A percentile compares a stretch with the other conserved stretches of the same genome.
Conservation (phyloP, 1,284 basidiomycete species). For the Apiotrichum siamense region DNA sequence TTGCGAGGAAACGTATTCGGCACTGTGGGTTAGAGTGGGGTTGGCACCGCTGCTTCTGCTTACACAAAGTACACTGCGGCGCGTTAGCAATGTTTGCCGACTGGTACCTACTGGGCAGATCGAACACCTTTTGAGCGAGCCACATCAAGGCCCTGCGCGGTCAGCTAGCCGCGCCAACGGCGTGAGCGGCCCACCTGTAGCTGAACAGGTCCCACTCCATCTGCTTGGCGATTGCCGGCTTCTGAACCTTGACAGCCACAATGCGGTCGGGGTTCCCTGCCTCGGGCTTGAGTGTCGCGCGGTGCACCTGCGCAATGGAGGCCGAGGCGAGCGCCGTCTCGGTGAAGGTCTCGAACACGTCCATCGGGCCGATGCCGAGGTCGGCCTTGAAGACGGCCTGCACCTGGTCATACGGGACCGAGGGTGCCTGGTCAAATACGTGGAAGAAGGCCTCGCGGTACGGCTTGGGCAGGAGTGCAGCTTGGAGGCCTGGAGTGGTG, state of each 20-base stretch:
- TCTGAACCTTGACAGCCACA: conserved; percentile 90
- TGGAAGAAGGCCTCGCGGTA: conserved; percentile 73
- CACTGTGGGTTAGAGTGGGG: conserved; percentile 11
- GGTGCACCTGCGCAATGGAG: conserved; percentile 83
- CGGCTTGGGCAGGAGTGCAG: conserved; percentile 69
- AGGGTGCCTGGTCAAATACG: conserved; percentile 79
- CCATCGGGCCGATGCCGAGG: conserved; percentile 61
- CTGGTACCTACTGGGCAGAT: conserved; percentile 43
- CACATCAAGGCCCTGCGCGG: conserved; percentile 39
- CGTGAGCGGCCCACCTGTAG: conserved; percentile 30
- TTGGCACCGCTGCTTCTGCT: background rate
- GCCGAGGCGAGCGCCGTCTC: conserved; percentile 70
- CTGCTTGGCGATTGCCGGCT: conserved; percentile 75
- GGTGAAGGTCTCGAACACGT: conserved; percentile 72
- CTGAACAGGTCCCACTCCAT: conserved; percentile 69
- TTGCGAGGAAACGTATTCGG: conserved; percentile 73
- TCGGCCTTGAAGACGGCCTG: conserved; percentile 63
- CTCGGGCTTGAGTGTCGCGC: conserved; percentile 55
- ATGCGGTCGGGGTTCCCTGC: conserved; percentile 21
- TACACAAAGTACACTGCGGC: conserved; percentile 43
- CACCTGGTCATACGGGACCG: conserved; percentile 66
- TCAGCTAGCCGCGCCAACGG: background rate
- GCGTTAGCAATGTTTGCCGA: background rate
- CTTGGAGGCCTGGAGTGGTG: conserved; percentile 62
- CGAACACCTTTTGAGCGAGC: conserved; percentile 41